Conservation (phyloP, 345 rosid species). For the Populus ilicifolia region DNA sequence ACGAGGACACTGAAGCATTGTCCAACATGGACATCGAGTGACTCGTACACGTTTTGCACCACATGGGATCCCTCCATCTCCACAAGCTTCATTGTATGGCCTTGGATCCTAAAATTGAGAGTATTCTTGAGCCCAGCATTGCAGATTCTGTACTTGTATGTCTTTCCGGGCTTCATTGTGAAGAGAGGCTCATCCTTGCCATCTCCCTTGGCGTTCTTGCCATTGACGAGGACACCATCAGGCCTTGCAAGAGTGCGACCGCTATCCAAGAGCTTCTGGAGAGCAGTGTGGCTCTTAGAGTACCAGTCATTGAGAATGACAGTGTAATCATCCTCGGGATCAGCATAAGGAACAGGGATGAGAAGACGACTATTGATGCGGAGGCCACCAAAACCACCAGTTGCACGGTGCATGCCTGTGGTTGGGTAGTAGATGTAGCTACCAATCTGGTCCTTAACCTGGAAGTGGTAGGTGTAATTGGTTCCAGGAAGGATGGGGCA, state of each 20-base stretch:
- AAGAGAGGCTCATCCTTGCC: slow-evolving; percentile 28
- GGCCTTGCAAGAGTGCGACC: slow-evolving; percentile 28
- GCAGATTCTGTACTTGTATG: slow-evolving; percentile 34
- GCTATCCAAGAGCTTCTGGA: slow-evolving; percentile 24
- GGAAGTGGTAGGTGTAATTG: slow-evolving; percentile 33
- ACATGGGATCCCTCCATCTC: slow-evolving; percentile 37
- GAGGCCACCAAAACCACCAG: slow-evolving; percentile 34
- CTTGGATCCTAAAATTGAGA: slow-evolving; percentile 33
- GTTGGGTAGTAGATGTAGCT: slow-evolving; percentile 29
- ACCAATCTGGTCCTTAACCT: slow-evolving; percentile 38
- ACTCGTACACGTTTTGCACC: slow-evolving; percentile 27
- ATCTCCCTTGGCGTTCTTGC: slow-evolving; percentile 13
- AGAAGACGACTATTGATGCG: slow-evolving; percentile 30
- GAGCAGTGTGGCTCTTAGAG: slow-evolving; percentile 17
- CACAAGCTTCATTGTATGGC: slow-evolving; percentile 28
- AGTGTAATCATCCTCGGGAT: slow-evolving; percentile 36
- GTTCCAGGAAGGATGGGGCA: slow-evolving; percentile 33
- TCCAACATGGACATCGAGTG: slow-evolving; percentile 33
- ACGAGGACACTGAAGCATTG: slow-evolving; percentile 28
- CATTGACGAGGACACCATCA: slow-evolving; percentile 28
- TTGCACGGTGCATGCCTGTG: slow-evolving; percentile 23
- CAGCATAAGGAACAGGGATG: slow-evolving; percentile 30
- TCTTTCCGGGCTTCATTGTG: slow-evolving; percentile 33
- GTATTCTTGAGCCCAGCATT: slow-evolving; percentile 29
- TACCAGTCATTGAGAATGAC: slow-evolving; percentile 32